Percentiles rank a stretch among this genome's conserved stretches.
These are phyloP conservation scores for Acacia acuminata DNA, from an alignment of 306 rosid species.

Conservation along the genomic window DNA sequence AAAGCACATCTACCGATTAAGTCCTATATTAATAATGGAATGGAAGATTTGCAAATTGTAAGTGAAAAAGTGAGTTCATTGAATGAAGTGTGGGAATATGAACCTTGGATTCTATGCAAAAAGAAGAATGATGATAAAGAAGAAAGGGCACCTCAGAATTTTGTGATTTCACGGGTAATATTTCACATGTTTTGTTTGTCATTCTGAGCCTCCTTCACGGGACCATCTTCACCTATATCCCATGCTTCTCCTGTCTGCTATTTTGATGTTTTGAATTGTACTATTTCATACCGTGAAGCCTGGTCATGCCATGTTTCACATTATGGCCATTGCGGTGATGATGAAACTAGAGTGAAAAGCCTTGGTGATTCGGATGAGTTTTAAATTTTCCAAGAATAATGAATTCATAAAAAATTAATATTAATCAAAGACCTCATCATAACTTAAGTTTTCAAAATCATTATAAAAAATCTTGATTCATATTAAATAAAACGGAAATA, in stretches of 20 bases:
- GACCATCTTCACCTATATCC: conserved; percentile 58
- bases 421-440: too few species aligned
- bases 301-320: neutral
- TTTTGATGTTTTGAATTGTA: neutral
- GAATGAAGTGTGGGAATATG: conserved; percentile 48
- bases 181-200: conserved; percentile 84
- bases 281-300: neutral
- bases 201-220: conserved; percentile 72
- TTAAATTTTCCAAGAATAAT: neutral
- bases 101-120: conserved; percentile 62
- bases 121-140: conserved; percentile 29
- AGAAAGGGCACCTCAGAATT: conserved; percentile 63
- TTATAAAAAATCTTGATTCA: too few species aligned
- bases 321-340: neutral
- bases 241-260: conserved; percentile 32
- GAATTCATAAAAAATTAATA: too few species aligned
- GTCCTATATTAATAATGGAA: neutral
- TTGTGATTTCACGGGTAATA: conserved; percentile 68
- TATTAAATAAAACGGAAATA: too few species aligned
- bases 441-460: too few species aligned
- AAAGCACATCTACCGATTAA: too few species aligned
- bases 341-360: neutral
- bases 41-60: neutral
- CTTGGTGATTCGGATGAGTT: neutral
- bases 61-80: conserved; percentile 38